Conservation (phyloP, 305 asterid genomes). For the Fraxinus xanthoxyloides region DNA sequence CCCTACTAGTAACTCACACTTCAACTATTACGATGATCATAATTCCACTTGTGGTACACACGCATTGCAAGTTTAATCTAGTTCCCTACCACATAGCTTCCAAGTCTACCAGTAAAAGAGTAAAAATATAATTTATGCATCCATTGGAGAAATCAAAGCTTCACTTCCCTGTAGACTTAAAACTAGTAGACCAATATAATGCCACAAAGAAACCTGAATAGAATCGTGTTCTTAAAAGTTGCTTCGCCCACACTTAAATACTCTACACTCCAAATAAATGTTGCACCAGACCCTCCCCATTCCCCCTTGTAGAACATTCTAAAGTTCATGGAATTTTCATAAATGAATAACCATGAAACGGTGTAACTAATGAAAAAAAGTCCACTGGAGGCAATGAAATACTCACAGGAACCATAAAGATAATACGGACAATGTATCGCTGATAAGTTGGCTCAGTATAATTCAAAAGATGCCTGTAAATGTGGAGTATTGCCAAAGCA, state of each 20-base stretch:
- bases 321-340: not conserved
- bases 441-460: constrained; percentile 95
- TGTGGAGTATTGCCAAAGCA: constrained; percentile 74
- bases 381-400: not conserved
- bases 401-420: constrained; percentile 99
- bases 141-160: not conserved
- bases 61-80: not conserved
- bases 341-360: not conserved
- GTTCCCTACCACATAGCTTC: not conserved
- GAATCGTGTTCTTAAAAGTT: not conserved
- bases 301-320: not conserved
- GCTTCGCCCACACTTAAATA: not conserved
- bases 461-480: constrained; percentile 87
- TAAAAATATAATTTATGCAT: not conserved
- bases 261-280: not conserved
- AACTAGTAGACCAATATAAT: not conserved
- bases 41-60: not conserved
- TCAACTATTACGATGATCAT: not conserved
- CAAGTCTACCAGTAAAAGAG: not conserved
- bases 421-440: constrained; percentile 92
- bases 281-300: not conserved
- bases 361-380: not conserved
- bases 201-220: not conserved
- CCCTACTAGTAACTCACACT: not conserved
- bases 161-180: not conserved